Evolutionary conservation across 495 filamentous ascomycete genomes (phyloP).

Genomic region (Aspergillus egyptiacus): DNA sequence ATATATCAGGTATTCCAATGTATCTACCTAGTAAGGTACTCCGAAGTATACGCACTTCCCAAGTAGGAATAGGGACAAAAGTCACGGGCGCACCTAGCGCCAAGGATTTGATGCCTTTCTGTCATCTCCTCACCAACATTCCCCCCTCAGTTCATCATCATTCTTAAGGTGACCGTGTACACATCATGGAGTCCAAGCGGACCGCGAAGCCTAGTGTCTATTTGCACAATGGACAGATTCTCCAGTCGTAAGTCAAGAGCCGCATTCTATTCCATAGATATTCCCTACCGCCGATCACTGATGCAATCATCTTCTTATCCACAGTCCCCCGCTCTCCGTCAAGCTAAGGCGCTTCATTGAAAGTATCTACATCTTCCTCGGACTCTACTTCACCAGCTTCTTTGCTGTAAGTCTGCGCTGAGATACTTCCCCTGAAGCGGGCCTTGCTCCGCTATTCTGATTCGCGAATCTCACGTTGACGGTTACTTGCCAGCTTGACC

Average conservation of each 20-base stretch:
- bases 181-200: constrained; percentile 25
- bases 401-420: constrained; percentile 31
- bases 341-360: constrained; percentile 41
- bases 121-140: background rate
- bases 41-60: background rate
- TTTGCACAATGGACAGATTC: constrained; percentile 35
- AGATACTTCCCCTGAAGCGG: background rate
- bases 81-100: constrained; percentile 10
- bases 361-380: constrained; percentile 40
- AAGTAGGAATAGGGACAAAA: constrained; percentile 2
- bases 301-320: constrained; percentile 2
- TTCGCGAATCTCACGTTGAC: constrained; percentile 15
- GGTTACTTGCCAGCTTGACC: constrained; percentile 48
- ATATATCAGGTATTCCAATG: no score
- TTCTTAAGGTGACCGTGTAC: background rate
- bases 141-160: constrained; percentile 3
- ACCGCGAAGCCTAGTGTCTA: constrained; percentile 29
- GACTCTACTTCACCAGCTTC: constrained; percentile 39
- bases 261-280: background rate
- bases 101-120: constrained; percentile 3
- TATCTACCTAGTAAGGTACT: no score
- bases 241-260: constrained; percentile 24
- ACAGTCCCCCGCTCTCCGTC: constrained; percentile 40
- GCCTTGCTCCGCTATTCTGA: background rate
- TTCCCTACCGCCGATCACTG: constrained; percentile 22